phyloP scores from a whole-genome alignment of 805 yeast species.

The Cyberlindnera bimundalis region DNA sequence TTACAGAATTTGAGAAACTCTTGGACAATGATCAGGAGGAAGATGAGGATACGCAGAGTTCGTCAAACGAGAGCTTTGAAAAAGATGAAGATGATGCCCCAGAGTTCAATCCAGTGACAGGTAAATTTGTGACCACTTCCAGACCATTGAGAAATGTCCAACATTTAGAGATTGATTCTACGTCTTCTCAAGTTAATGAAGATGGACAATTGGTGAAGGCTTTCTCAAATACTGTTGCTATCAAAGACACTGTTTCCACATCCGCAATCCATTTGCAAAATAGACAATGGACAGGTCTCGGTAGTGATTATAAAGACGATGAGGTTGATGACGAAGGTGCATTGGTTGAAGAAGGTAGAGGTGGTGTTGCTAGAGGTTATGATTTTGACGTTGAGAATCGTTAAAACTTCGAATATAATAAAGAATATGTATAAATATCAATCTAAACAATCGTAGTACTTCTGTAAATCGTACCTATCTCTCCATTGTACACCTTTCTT shows the following conservation, averaged over 20 bases:
- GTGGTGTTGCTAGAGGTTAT: conserved; percentile 91
- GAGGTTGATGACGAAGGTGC: conserved; percentile 61
- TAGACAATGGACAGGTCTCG: conserved; percentile 85
- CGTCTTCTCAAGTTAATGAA: conserved; percentile 15
- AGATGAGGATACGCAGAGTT: conserved; percentile 29
- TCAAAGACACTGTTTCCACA: conserved; percentile 81
- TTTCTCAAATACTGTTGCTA: conserved; percentile 55
- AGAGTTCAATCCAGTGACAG: conserved; percentile 85
- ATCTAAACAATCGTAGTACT: conserved; percentile 46
- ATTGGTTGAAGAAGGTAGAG: conserved; percentile 71
- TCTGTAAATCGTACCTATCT: conserved; percentile 55
- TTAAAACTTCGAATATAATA: background rate
- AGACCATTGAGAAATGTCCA: conserved; percentile 69
- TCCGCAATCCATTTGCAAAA: conserved; percentile 75
- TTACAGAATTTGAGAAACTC: conserved; percentile 68
- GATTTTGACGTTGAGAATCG: conserved; percentile 34
- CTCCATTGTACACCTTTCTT: conserved; percentile 58
- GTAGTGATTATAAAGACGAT: conserved; percentile 64
- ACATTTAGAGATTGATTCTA: conserved; percentile 59
- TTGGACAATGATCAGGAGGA: conserved; percentile 33
- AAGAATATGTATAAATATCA: conserved; percentile 12
- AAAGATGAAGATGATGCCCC: conserved; percentile 57
- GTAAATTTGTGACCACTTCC: conserved; percentile 62
- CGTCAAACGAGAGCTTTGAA: conserved; percentile 26
- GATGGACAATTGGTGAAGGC: conserved; percentile 43